phyloP scores from a whole-genome alignment of 768 basidiomycete genomes.

The Rhodocollybia butyracea region DNA sequence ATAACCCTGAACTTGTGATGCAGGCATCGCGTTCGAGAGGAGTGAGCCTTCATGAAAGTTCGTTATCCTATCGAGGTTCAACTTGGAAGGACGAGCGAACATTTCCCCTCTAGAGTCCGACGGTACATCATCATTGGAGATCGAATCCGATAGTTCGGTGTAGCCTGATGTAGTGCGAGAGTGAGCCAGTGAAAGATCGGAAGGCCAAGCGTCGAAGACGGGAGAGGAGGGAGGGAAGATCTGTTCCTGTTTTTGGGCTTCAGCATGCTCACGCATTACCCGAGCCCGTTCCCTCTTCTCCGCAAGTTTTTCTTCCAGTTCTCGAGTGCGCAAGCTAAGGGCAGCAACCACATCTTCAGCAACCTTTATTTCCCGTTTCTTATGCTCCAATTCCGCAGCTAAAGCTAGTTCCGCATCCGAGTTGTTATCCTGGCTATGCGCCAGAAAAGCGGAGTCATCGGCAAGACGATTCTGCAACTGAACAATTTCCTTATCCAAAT shows the following conservation, averaged over 20 bases:
- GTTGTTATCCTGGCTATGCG: conserved; percentile 38
- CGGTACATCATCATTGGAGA: not conserved
- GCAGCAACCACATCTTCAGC: conserved; percentile 65
- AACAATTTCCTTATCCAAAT: conserved; percentile 60
- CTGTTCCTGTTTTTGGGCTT: conserved; percentile 36
- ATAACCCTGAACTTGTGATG: conserved; percentile 21
- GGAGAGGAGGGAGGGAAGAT: not conserved
- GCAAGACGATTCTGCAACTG: conserved; percentile 49
- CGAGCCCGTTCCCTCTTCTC: conserved; percentile 59
- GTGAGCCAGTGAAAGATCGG: not conserved
- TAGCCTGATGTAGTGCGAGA: not conserved
- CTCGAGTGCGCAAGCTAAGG: conserved; percentile 63
- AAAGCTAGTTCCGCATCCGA: conserved; percentile 56
- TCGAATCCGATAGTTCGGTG: not conserved
- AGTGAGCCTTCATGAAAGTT: conserved; percentile 14
- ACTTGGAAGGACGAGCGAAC: conserved; percentile 15
- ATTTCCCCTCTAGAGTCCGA: conserved; percentile 18
- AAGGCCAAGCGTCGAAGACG: conserved; percentile 6
- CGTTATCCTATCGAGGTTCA: conserved; percentile 28
- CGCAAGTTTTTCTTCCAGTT: conserved; percentile 69
- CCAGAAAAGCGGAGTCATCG: conserved; percentile 53
- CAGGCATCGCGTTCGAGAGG: conserved; percentile 15
- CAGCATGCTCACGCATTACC: conserved; percentile 55
- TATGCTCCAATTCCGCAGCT: conserved; percentile 47
- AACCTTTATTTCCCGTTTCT: conserved; percentile 57